Percentiles rank a stretch among this genome's conserved stretches.
Conservation (phyloP, 352 stramenopile species). For the Pythium coloratum region DNA sequence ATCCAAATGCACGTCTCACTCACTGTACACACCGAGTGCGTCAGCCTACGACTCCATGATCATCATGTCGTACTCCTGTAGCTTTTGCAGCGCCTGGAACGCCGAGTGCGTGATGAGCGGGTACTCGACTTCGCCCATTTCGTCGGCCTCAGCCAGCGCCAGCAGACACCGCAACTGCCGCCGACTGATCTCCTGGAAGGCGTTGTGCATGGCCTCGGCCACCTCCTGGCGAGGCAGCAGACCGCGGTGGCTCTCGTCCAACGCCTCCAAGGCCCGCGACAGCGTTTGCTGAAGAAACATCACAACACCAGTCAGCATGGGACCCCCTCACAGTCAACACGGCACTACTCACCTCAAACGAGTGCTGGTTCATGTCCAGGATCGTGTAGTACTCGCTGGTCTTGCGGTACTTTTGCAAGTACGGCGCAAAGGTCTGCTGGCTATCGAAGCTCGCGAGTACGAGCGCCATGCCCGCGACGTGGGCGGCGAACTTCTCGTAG, state of each 20-base stretch:
- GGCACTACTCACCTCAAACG: slow-evolving; percentile 50
- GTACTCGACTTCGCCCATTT: slow-evolving; percentile 78
- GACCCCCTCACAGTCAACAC: neutral
- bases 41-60: slow-evolving; percentile 52
- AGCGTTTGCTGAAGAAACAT: slow-evolving; percentile 44
- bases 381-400: slow-evolving; percentile 78
- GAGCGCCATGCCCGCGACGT: slow-evolving; percentile 70
- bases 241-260: slow-evolving; percentile 62
- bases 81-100: slow-evolving; percentile 76
- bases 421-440: slow-evolving; percentile 57
- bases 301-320: too few relatives aligned
- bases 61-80: slow-evolving; percentile 86
- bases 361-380: slow-evolving; percentile 77
- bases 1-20: neutral
- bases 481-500: slow-evolving; percentile 70
- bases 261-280: slow-evolving; percentile 54
- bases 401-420: slow-evolving; percentile 65
- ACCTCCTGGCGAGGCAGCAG: slow-evolving; percentile 60
- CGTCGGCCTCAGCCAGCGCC: slow-evolving; percentile 58
- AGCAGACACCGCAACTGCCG: slow-evolving; percentile 66
- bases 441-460: slow-evolving; percentile 66
- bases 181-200: slow-evolving; percentile 61
- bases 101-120: slow-evolving; percentile 61
- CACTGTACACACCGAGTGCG: neutral
- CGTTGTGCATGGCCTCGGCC: slow-evolving; percentile 51